A percentile compares a stretch with the other conserved stretches of the same genome.
Conservation (phyloP, 768 basidiomycete species). For the Mrakia frigida region DNA sequence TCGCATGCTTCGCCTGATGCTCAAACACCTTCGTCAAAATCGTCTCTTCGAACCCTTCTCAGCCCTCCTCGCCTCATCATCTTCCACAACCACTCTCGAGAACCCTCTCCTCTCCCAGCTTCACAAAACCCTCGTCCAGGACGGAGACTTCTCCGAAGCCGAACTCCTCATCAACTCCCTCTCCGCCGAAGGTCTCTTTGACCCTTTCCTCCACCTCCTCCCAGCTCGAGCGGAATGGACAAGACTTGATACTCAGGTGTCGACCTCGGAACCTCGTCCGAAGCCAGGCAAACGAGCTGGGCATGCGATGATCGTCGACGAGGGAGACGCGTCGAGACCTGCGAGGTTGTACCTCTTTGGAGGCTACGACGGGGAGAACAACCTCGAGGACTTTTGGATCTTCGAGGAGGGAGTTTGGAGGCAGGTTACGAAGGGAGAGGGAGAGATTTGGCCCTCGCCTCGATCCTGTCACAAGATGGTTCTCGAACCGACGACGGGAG, state of each 20-base stretch:
- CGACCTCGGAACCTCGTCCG: neutral
- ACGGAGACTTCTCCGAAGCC: constrained; percentile 23
- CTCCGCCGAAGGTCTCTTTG: constrained; percentile 30
- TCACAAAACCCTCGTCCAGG: constrained; percentile 29
- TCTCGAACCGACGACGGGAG: neutral
- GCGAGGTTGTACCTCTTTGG: constrained; percentile 24
- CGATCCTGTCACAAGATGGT: constrained; percentile 17
- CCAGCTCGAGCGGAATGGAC: neutral
- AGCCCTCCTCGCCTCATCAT: constrained; percentile 19
- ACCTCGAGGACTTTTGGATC: constrained; percentile 17
- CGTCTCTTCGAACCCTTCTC: constrained; percentile 25
- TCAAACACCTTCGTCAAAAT: constrained; percentile 33
- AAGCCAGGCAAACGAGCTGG: constrained; percentile 16
- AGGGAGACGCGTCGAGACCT: neutral
- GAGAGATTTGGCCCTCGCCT: neutral
- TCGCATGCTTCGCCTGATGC: constrained; percentile 32
- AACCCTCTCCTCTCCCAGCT: constrained; percentile 32
- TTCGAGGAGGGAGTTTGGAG: constrained; percentile 14
- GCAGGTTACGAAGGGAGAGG: neutral
- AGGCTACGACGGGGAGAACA: constrained; percentile 21
- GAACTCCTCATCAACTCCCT: constrained; percentile 28
- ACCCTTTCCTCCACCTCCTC: constrained; percentile 3
- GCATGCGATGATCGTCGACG: constrained; percentile 20
- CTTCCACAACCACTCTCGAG: constrained; percentile 22
- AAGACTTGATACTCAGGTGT: neutral